Conservation (phyloP, 371 early-diverging fungal species). For the Sporodiniella umbellata region DNA sequence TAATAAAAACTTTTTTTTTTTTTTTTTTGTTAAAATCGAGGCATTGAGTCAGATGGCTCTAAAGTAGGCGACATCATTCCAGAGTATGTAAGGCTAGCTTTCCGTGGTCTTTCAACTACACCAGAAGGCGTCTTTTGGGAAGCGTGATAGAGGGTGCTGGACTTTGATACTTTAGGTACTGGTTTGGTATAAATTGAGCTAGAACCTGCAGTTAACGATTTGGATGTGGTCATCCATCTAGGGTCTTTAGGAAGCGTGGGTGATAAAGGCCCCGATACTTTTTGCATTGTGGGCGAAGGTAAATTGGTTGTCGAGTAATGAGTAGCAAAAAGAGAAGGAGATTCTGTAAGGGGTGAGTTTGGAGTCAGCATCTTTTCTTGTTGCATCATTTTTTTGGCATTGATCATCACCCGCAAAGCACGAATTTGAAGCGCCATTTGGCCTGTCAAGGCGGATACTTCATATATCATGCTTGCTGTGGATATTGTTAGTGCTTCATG, state of each 20-base stretch:
- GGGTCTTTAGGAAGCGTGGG: not conserved
- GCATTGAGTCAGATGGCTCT: not conserved
- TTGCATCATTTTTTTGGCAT: constrained; percentile 54
- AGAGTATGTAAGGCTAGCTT: not conserved
- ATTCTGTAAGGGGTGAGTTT: not conserved
- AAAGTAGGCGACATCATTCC: not conserved
- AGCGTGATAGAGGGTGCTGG: not conserved
- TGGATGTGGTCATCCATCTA: not conserved
- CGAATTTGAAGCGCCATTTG: constrained; percentile 63
- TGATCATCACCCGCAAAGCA: constrained; percentile 62
- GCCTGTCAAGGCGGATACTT: constrained; percentile 57
- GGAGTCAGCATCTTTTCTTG: not conserved
- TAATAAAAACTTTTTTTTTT: not conserved
- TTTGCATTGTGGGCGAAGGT: not conserved
- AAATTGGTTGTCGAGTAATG: not conserved
- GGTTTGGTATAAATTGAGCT: not conserved
- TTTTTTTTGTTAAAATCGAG: not conserved
- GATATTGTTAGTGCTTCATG: constrained; percentile 64
- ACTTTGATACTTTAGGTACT: not conserved
- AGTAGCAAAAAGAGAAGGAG: not conserved
- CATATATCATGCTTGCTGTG: constrained; percentile 70
- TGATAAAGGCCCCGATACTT: not conserved
- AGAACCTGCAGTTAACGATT: not conserved
- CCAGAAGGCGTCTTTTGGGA: not conserved
- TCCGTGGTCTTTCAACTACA: not conserved